A percentile compares a stretch with the other conserved stretches of the same genome.
Conservation (phyloP, 1,284 basidiomycete genomes). For the Cutaneotrichosporon sp. region DNA sequence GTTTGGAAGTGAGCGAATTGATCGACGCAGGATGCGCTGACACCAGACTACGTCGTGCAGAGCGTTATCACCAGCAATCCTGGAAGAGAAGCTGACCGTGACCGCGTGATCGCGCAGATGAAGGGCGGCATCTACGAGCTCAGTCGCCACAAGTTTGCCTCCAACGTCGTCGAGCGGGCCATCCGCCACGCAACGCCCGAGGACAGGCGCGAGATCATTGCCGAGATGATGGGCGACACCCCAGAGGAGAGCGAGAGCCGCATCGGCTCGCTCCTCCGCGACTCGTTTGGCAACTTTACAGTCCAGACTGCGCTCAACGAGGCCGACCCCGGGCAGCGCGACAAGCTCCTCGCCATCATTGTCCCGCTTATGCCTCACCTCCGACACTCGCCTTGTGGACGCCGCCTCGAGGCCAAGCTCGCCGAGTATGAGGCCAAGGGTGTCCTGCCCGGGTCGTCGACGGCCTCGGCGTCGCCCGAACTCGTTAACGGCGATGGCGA, state of each 20-base stretch:
- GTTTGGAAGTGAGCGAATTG: constrained; percentile 77
- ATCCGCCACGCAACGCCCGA: constrained; percentile 62
- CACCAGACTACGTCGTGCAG: constrained; percentile 82
- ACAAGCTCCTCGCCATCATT: constrained; percentile 36
- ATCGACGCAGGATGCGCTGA: no score
- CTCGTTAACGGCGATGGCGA: not conserved
- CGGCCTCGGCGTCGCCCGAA: constrained; percentile 3
- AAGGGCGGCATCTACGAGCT: constrained; percentile 72
- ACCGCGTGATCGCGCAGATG: constrained; percentile 64
- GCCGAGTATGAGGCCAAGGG: constrained; percentile 21
- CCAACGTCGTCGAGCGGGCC: constrained; percentile 94
- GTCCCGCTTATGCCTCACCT: constrained; percentile 31
- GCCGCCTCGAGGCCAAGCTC: constrained; percentile 33
- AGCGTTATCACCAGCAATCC: constrained; percentile 70
- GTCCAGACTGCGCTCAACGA: constrained; percentile 38
- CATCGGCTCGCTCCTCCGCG: constrained; percentile 32
- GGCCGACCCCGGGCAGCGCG: constrained; percentile 32
- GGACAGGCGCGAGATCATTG: constrained; percentile 64
- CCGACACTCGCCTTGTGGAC: constrained; percentile 40
- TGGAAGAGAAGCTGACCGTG: constrained; percentile 66
- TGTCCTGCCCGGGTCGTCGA: constrained; percentile 2
- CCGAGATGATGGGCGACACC: constrained; percentile 58
- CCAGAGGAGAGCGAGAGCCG: constrained; percentile 23
- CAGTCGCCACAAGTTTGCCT: constrained; percentile 90
- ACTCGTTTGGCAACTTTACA: constrained; percentile 43